phyloP scores from a whole-genome alignment of 2,329 filamentous ascomycete genomes.

The Pestalotiopsis sp. region DNA sequence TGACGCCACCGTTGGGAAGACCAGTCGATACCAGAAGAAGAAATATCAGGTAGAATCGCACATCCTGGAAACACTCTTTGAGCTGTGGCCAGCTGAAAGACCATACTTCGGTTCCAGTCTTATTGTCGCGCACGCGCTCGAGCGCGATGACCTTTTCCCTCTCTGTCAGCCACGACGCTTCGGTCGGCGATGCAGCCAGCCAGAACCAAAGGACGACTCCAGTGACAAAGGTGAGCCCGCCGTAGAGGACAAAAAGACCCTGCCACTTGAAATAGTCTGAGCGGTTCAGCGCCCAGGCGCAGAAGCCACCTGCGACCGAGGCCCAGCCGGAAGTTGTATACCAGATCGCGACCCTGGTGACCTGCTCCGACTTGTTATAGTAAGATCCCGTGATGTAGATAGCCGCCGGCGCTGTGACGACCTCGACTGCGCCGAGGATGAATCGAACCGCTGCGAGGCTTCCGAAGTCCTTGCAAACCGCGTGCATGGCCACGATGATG shows the following conservation, averaged over 20 bases:
- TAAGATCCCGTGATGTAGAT: constrained; percentile 73
- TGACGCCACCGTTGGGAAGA: not conserved
- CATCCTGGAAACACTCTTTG: not conserved
- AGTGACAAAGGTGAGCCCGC: not conserved
- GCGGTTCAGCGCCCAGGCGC: constrained; percentile 1
- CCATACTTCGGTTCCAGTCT: constrained; percentile 5
- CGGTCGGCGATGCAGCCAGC: constrained; percentile 2
- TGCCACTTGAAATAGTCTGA: not conserved
- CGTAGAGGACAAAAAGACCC: constrained; percentile 2
- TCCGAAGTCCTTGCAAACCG: constrained; percentile 66
- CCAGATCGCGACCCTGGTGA: constrained; percentile 59
- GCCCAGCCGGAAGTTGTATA: constrained; percentile 11
- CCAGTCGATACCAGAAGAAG: not conserved
- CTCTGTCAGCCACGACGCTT: constrained; percentile 5
- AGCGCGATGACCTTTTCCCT: constrained; percentile 3
- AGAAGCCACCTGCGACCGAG: not conserved
- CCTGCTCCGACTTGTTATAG: constrained; percentile 74
- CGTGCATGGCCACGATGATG: constrained; percentile 69
- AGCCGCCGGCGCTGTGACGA: constrained; percentile 68
- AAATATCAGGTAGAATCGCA: constrained; percentile 4
- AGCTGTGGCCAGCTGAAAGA: constrained; percentile 1
- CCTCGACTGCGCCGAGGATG: constrained; percentile 69
- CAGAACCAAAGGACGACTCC: not conserved
- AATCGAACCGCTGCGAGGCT: constrained; percentile 70
- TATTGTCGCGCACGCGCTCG: constrained; percentile 1